Base-by-base conservation (phyloP, 345 rosid species). In the Firmiana major region DNA sequence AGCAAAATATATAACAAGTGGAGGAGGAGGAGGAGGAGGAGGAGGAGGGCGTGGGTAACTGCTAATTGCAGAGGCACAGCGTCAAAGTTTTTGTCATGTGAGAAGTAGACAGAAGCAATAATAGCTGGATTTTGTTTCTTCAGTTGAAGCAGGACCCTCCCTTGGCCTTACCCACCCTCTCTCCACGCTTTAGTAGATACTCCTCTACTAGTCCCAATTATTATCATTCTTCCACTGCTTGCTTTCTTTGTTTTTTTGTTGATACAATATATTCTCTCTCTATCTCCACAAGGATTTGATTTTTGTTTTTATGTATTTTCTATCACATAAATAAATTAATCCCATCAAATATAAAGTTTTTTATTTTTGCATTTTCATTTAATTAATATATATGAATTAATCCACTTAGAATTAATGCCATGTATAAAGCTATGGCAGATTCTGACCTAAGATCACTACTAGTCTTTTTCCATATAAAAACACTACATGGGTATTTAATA, bases 71-170 rank as follows among this genome's bases (percentile, higher is more conserved):
- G 82, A 82, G 75, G 82, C 68, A 80, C 80, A 75, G 86, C 62
- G 60, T 26, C 77, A 38, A 71, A 31, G 34, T 9, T 74, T 82
- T 82, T 86, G 87, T 84, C 83, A 59, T 82, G 53, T 76, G 74
- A 82, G 87, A 88, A 83, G 86, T 72, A 83, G 89, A 86, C 88
- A 88, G 77, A 74, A 51, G 83, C 66, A 80, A 84, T 84, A 69
- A 81, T 82, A 51, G 83, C 73, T 75, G 81, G 78, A 76, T 80
- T 84, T 81, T 86, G 88, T 84, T 77, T 80, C 82, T 71, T 72
- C 75, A 71, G 81, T 80, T 81, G 79, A 75, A 80, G 76, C 84
- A 79, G 85, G 55, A 38, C 36, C 73, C 67, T 8, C 65, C 38
- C 58, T 53, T 38, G 22, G 51, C 2, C 31, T 13, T 3, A 45